Evolutionary conservation across 2,329 filamentous ascomycete genomes (phyloP).

Genomic region (Microcyclospora pomicola): DNA sequence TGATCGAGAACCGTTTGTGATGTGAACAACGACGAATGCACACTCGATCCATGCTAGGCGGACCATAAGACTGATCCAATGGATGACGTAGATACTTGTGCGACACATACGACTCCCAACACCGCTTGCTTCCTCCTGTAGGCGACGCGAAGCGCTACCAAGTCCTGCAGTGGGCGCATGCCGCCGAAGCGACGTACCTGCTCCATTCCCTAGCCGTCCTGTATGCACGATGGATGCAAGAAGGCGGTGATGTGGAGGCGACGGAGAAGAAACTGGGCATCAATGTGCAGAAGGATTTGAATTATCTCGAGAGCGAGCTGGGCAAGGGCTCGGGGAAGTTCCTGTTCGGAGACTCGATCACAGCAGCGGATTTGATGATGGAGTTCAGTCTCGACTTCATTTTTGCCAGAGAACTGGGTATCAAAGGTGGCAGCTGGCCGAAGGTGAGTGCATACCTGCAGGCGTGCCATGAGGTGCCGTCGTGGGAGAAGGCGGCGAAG

Average conservation of each 20-base stretch:
- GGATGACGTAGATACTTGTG: slow-evolving; percentile 29
- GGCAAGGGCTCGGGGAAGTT: slow-evolving; percentile 26
- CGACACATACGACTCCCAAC: slow-evolving; percentile 31
- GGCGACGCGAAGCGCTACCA: slow-evolving; percentile 23
- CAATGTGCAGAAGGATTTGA: slow-evolving; percentile 34
- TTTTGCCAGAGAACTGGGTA: slow-evolving; percentile 25
- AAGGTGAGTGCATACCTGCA: slow-evolving; percentile 24
- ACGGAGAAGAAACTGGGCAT: slow-evolving; percentile 26
- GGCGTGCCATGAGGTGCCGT: slow-evolving; percentile 23
- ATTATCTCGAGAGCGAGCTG: slow-evolving; percentile 32
- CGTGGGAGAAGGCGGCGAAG: slow-evolving; percentile 27
- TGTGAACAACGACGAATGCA: background rate
- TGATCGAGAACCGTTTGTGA: background rate
- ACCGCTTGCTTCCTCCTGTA: slow-evolving; percentile 25
- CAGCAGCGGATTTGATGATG: slow-evolving; percentile 33
- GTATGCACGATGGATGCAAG: slow-evolving; percentile 32
- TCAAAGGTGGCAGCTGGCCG: slow-evolving; percentile 22
- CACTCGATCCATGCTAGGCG: background rate
- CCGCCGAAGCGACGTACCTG: slow-evolving; percentile 34
- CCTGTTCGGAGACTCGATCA: slow-evolving; percentile 29
- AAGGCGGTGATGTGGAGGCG: slow-evolving; percentile 21
- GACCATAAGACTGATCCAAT: background rate
- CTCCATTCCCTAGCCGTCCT: slow-evolving; percentile 32
- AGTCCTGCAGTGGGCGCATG: slow-evolving; percentile 32
- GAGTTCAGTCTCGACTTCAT: slow-evolving; percentile 30